phyloP scores from a whole-genome alignment of 805 yeast genomes.

The Wickerhamomyces mucosus region DNA sequence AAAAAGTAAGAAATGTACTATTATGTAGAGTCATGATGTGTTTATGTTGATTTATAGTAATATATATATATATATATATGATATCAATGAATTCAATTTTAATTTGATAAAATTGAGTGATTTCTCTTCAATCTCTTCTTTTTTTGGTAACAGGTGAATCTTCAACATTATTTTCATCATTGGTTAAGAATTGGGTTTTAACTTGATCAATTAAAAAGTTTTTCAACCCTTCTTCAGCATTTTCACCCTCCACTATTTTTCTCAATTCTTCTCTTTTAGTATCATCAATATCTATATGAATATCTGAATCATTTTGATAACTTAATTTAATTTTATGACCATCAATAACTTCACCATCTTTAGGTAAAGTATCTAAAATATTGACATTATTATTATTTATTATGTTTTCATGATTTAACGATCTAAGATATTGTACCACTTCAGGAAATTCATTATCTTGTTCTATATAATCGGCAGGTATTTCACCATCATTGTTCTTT shows the following conservation, averaged over 20 bases:
- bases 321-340: slow-evolving; percentile 46
- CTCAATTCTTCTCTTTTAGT: slow-evolving; percentile 58
- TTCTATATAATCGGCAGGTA: slow-evolving; percentile 63
- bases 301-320: slow-evolving; percentile 36
- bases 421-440: slow-evolving; percentile 50
- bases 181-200: slow-evolving; percentile 36
- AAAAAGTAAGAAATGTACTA: slow-evolving; percentile 15
- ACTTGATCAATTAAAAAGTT: slow-evolving; percentile 60
- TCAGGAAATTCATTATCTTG: slow-evolving; percentile 86
- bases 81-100: background rate
- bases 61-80: background rate
- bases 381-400: slow-evolving; percentile 11
- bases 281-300: slow-evolving; percentile 35
- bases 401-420: slow-evolving; percentile 25
- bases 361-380: slow-evolving; percentile 7
- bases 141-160: slow-evolving; percentile 26
- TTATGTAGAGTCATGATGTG: slow-evolving; percentile 10
- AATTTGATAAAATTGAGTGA: slow-evolving; percentile 1
- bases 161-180: slow-evolving; percentile 2
- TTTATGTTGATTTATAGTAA: background rate
- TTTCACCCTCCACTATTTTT: slow-evolving; percentile 65
- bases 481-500: slow-evolving; percentile 66
- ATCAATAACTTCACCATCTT: slow-evolving; percentile 20
- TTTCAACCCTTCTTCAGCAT: slow-evolving; percentile 71
- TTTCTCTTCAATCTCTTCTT: slow-evolving; percentile 28